These are phyloP conservation scores for Volvariella volvacea DNA, from an alignment of 1,284 basidiomycete species.

Conservation along the genomic window DNA sequence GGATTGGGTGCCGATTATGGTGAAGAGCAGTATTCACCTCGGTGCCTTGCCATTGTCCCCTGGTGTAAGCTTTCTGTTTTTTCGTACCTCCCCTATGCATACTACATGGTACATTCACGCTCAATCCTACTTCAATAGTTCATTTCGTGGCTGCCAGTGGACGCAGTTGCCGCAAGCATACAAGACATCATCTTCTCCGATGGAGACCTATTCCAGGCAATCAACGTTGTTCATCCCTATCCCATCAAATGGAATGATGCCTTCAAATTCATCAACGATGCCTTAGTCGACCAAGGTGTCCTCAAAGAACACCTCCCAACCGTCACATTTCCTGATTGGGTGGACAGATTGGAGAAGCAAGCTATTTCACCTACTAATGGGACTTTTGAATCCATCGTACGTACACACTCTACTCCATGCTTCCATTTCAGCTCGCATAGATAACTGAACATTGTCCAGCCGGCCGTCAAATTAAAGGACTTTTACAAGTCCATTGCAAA, in stretches of 20 bases:
- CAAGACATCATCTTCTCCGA: constrained; percentile 10
- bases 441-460: constrained; percentile 1
- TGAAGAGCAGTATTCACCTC: constrained; percentile 14
- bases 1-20: constrained; percentile 17
- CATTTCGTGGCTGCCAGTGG: constrained; percentile 13
- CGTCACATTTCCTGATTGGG: constrained; percentile 12
- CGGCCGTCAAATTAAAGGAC: no score
- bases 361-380: neutral
- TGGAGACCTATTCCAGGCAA: constrained; percentile 3
- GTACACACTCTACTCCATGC: no score
- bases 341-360: constrained; percentile 6
- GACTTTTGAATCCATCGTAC: no score
- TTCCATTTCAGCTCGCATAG: no score
- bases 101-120: no score
- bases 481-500: neutral
- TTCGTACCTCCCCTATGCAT: neutral
- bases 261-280: constrained; percentile 7
- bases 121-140: constrained; percentile 6
- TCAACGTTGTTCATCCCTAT: constrained; percentile 14
- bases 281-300: neutral
- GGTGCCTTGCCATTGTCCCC: constrained; percentile 11
- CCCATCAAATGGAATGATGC: constrained; percentile 10
- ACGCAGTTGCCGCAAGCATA: constrained; percentile 9
- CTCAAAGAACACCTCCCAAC: constrained; percentile 1
- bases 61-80: neutral